Evolutionary conservation across 306 rosid species (phyloP), one percentile per base, ranked within the genome.

Genomic region (Betula pendula): DNA sequence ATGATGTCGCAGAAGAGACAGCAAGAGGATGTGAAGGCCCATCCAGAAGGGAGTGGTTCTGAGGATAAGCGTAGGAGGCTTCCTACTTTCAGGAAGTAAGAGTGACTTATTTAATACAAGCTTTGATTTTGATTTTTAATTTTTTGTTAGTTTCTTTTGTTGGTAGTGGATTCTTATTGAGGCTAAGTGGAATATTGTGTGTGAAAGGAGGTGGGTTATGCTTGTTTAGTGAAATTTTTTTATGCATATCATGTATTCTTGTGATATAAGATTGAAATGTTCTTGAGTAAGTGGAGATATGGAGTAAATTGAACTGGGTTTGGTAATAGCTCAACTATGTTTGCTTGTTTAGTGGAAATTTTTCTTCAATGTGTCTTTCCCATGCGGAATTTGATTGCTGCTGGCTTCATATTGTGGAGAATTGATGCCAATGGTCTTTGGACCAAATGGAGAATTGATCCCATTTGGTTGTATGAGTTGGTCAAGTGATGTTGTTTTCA

Each of bases 1-100:
- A 80, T 55, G 84, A 85, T 85, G 91, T 87, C 91, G 74, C 91
- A 85, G 84, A 85, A 85, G 85, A 82, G 91, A 73, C 83, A 82
- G 47, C 84, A 80, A 0, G 91, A 87, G 50, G 87, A 87, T 14
- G 82, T 69, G n/a, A 81, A 75, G 63, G 84, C 58, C 68, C 81
- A 79, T 5, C 33, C 86, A 25, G 90, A 82, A 25, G 85, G 81
- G 71, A 60, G 76, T 29, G 59, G 45, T 75, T 79, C 87, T 3
- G 87, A 80, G 31, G 84, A 82, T 75, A 87, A 87, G 87, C 91
- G 89, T 47, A 56, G 91, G 52, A 80, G 75, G 87, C 52, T 44
- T 51, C 81, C 86, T 25, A 25, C 68, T 56, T 68, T 85, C 38
- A 72, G 2, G 20, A 80, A 70, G 91, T 87, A 83, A 56, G 66